Evolutionary conservation across 768 basidiomycete species (phyloP), one percentile per base, ranked within the genome.

Genomic region (Leccinum arenicola): DNA sequence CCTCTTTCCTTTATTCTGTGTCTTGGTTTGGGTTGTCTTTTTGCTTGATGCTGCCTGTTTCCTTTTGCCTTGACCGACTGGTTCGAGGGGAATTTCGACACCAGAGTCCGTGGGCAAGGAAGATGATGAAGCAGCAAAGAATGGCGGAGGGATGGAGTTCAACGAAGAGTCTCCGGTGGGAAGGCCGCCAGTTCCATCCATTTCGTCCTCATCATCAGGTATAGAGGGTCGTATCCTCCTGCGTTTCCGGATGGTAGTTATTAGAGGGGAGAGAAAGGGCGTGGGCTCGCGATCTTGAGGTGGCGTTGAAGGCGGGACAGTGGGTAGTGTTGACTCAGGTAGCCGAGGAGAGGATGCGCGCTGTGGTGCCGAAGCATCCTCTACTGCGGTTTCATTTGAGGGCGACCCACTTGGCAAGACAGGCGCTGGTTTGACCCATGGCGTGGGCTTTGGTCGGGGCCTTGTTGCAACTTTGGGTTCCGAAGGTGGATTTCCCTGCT

Each of bases 81-180:
- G 3, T 49, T 62, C 57, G 5, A 50, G 57, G 10, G 56, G 66
- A 4, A 75, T 70, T n/a, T 64, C 64, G 23, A 75, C 65, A 56
- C 74, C 70, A 15, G 64, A 66, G 48, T 67, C 61, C 3, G 65
- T 64, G 23, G 57, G 70, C 9, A 68, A 52, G 12, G 73, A 66
- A 17, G 80, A 78, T 11, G 82, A 79, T 7, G 82, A 76, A 4
- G 75, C 70, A 11, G 80, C 78, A 45, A 82, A 82, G 65, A 80
- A 82, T 17, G 77, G 77, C 3, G 76, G 74, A 33, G 81, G 81
- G 6, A 71, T 73, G 47, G 67, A 60, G 11, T 33, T 45, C 6
- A 59, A 38, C 3, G 54, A 49, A 23, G 63, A 57, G 8, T 33
- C 27, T 38, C 38, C 35, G 2, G 14, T 17, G 15, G 53, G 40